Percentiles rank a stretch among this genome's conserved stretches.
Conservation (phyloP, 148 eudicot genomes). For the Camellia granthamiana region DNA sequence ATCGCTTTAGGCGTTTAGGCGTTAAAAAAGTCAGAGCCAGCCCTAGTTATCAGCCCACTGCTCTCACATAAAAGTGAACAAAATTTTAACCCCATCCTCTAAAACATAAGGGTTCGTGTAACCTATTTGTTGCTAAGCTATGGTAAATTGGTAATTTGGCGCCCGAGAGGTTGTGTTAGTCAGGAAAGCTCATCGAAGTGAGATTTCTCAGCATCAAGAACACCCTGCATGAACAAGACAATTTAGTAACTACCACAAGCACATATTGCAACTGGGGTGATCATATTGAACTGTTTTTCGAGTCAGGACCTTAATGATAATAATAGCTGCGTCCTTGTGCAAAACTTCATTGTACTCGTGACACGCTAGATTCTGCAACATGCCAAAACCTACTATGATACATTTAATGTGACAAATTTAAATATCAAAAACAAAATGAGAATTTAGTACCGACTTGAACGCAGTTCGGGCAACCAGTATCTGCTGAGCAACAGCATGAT, state of each 20-base stretch:
- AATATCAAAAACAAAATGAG: not conserved
- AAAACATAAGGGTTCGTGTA: not conserved
- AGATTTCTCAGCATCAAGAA: slow-evolving; percentile 39
- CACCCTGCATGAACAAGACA: slow-evolving; percentile 37
- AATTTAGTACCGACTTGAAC: slow-evolving; percentile 50
- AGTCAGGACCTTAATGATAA: slow-evolving; percentile 68
- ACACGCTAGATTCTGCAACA: slow-evolving; percentile 63
- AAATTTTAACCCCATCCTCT: not conserved
- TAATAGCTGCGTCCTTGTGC: slow-evolving; percentile 86
- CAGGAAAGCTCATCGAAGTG: slow-evolving; percentile 7
- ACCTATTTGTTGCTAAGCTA: not conserved
- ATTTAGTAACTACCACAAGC: not conserved
- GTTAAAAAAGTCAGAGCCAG: too few relatives aligned
- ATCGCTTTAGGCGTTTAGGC: too few relatives aligned
- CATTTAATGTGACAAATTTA: not conserved
- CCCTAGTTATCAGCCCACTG: too few relatives aligned
- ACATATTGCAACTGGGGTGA: not conserved
- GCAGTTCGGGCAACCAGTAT: slow-evolving; percentile 89
- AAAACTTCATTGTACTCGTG: slow-evolving; percentile 86
- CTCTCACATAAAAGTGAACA: too few relatives aligned
- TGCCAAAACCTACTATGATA: not conserved
- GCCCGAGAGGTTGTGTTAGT: not conserved
- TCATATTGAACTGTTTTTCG: not conserved
- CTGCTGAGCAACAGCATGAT: slow-evolving; percentile 69
- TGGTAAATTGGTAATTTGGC: not conserved